Conservation (phyloP, 176 grass and related monocot species). For the Puya raimondii region DNA sequence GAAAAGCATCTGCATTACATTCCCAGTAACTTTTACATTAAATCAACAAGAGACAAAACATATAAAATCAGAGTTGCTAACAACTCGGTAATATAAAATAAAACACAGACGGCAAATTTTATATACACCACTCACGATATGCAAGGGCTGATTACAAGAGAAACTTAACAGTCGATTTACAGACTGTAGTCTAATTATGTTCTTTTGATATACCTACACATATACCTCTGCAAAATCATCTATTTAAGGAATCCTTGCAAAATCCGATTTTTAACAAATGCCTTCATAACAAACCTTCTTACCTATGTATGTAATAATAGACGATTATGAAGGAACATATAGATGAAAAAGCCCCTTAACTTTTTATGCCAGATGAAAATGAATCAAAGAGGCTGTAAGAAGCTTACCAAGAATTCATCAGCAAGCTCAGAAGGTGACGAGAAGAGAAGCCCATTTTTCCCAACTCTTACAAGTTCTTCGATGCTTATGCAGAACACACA, state of each 20-base stretch:
- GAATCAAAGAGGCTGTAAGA: background rate
- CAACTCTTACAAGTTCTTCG: slow-evolving; percentile 81
- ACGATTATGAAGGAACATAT: background rate
- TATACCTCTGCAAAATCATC: too few species aligned
- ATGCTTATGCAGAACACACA: slow-evolving; percentile 48
- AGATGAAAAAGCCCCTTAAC: background rate
- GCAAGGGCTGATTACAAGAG: too few species aligned
- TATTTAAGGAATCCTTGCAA: too few species aligned
- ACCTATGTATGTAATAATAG: background rate
- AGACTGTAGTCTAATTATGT: too few species aligned
- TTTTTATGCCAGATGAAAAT: background rate
- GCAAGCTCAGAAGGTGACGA: slow-evolving; percentile 88
- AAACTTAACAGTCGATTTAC: too few species aligned
- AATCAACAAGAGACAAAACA: slow-evolving; percentile 8
- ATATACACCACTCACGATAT: too few species aligned
- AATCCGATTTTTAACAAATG: too few species aligned
- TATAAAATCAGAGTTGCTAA: background rate
- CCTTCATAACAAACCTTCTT: too few species aligned
- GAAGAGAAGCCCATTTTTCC: slow-evolving; percentile 85
- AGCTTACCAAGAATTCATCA: slow-evolving; percentile 81
- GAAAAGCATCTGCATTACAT: slow-evolving; percentile 70
- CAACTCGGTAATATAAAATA: background rate
- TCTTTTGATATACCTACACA: too few species aligned
- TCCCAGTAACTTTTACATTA: background rate
- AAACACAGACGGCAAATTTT: background rate